A percentile compares a stretch with the other conserved stretches of the same genome.
Evolutionary conservation across 192 early-diverging fungal genomes (phyloP).

Genomic region (Borealophlyctis nickersoniae): DNA sequence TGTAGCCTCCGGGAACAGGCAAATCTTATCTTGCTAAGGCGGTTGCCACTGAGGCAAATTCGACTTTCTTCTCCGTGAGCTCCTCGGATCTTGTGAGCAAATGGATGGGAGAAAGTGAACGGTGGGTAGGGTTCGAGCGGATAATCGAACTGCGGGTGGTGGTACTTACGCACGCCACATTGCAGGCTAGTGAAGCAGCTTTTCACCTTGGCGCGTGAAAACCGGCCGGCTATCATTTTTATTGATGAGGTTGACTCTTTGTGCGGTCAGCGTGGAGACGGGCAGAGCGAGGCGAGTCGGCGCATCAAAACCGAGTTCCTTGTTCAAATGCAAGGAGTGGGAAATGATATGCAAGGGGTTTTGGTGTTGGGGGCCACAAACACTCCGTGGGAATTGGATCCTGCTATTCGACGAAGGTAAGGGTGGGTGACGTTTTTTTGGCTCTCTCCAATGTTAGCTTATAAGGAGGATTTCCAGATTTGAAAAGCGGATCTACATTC

Average conservation of each 20-base stretch:
- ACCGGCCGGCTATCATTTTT: slow-evolving; percentile 94
- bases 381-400: slow-evolving; percentile 94
- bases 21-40: slow-evolving; percentile 97
- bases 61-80: slow-evolving; percentile 94
- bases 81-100: slow-evolving; percentile 98
- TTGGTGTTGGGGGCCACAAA: slow-evolving; percentile 95
- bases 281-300: slow-evolving; percentile 91
- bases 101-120: slow-evolving; percentile 99
- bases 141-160: too few species aligned
- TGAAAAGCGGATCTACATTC: slow-evolving; percentile 97
- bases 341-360: slow-evolving; percentile 92
- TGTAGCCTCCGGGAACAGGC: slow-evolving; percentile 91
- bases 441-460: not conserved
- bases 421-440: not conserved
- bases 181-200: slow-evolving; percentile 84
- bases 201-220: slow-evolving; percentile 89
- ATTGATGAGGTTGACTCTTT: slow-evolving; percentile 99
- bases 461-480: slow-evolving; percentile 55
- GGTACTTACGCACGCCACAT: too few species aligned
- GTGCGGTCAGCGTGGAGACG: slow-evolving; percentile 91
- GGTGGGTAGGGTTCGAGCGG: too few species aligned
- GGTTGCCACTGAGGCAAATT: slow-evolving; percentile 94
- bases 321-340: slow-evolving; percentile 99
- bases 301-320: slow-evolving; percentile 98
- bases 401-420: slow-evolving; percentile 84